Percentiles rank a stretch among this genome's conserved stretches.
Conservation (phyloP, 1,139 yeast genomes). For the Debaryomyces udenii region DNA sequence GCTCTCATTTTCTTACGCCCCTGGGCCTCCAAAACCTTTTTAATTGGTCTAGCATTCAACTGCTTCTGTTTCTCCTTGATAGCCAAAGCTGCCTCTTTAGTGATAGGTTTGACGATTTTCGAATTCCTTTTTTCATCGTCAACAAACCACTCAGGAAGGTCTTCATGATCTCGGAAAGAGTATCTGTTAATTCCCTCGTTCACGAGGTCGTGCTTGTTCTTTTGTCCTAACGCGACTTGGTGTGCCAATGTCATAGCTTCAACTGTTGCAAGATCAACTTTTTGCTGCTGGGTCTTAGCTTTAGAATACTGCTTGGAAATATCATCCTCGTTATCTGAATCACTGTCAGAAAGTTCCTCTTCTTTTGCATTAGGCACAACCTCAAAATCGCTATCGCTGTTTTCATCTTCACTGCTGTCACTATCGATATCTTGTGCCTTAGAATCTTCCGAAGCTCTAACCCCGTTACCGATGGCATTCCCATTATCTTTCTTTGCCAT, state of each 20-base stretch:
- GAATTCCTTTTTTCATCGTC: slow-evolving; percentile 91
- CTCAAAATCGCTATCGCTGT: slow-evolving; percentile 45
- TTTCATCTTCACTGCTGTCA: slow-evolving; percentile 25
- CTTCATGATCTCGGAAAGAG: slow-evolving; percentile 88
- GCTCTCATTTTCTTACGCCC: slow-evolving; percentile 98
- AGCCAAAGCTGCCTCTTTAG: slow-evolving; percentile 95
- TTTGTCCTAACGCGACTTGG: slow-evolving; percentile 88
- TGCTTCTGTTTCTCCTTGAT: slow-evolving; percentile 87
- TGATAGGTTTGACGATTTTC: slow-evolving; percentile 85
- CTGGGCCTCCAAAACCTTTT: slow-evolving; percentile 95
- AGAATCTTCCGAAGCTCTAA: slow-evolving; percentile 1
- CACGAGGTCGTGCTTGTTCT: slow-evolving; percentile 75
- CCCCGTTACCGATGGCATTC: slow-evolving; percentile 6
- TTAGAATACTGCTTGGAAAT: slow-evolving; percentile 36
- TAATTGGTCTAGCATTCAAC: slow-evolving; percentile 94
- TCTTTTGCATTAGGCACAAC: slow-evolving; percentile 50
- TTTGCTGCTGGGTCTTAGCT: slow-evolving; percentile 55
- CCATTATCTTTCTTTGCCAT: slow-evolving; percentile 21
- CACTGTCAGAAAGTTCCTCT: slow-evolving; percentile 45
- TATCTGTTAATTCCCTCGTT: slow-evolving; percentile 93
- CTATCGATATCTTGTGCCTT: slow-evolving; percentile 20
- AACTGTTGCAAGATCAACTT: slow-evolving; percentile 84
- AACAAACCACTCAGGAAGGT: slow-evolving; percentile 92
- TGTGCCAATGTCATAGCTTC: slow-evolving; percentile 99
- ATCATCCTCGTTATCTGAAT: slow-evolving; percentile 47